phyloP scores from a whole-genome alignment of 106 monocot species.

The Alisma plantagoaquatica region DNA sequence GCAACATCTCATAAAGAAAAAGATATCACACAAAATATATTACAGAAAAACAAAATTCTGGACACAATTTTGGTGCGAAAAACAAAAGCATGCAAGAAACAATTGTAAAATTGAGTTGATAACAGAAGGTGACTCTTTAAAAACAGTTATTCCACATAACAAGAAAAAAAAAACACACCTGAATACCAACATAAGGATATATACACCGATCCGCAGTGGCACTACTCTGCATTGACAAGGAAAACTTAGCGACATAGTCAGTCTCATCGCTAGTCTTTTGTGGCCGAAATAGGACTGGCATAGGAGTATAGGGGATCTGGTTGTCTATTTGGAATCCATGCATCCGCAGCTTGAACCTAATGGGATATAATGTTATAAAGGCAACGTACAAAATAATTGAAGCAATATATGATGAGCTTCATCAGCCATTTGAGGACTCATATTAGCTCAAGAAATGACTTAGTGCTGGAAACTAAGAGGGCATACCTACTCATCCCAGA shows the following conservation, averaged over 20 bases:
- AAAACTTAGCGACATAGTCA: constrained; percentile 70
- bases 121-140: neutral
- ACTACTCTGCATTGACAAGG: constrained; percentile 72
- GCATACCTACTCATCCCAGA: constrained; percentile 83
- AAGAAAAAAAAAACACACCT: constrained; percentile 27
- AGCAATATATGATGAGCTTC: too few relatives aligned
- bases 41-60: neutral
- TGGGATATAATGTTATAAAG: too few relatives aligned
- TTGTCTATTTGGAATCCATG: constrained; percentile 77
- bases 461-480: neutral
- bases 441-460: neutral
- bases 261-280: constrained; percentile 43
- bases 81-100: neutral
- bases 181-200: constrained; percentile 79
- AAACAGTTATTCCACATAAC: neutral
- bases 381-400: too few relatives aligned
- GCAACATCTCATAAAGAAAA: too few relatives aligned
- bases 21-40: constrained; percentile 1
- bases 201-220: constrained; percentile 64
- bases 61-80: too few relatives aligned
- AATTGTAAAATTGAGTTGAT: neutral
- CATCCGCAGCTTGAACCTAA: constrained; percentile 78
- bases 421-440: too few relatives aligned
- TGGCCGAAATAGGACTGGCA: constrained; percentile 85
- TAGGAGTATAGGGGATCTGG: constrained; percentile 84